Conservation (phyloP, 1,284 basidiomycete species). For the Cutaneotrichosporon arboriforme region DNA sequence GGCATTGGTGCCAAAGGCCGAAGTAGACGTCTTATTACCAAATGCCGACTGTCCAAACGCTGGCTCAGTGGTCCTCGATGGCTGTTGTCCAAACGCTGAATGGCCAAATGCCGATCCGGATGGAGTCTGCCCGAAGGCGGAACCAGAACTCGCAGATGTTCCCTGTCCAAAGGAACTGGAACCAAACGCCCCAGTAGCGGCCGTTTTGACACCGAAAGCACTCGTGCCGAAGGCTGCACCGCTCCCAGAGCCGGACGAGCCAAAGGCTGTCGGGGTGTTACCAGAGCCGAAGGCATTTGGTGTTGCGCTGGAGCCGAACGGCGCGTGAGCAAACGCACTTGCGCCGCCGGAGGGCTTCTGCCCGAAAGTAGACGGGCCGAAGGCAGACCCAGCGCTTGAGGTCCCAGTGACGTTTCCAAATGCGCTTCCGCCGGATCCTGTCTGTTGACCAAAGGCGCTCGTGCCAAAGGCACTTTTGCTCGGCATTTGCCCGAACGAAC, state of each 20-base stretch:
- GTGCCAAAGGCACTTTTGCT: slow-evolving; percentile 12
- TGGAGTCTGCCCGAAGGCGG: background rate
- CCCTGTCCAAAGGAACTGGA: background rate
- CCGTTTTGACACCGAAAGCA: background rate
- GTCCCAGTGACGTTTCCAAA: slow-evolving; percentile 7
- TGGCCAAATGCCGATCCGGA: slow-evolving; percentile 3
- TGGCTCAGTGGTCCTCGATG: background rate
- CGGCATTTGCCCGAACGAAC: slow-evolving; percentile 9
- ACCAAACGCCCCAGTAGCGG: background rate
- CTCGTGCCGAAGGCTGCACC: background rate
- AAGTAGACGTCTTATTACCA: too few species aligned
- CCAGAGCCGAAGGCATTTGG: slow-evolving; percentile 31
- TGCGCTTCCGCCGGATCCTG: background rate
- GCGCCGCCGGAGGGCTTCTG: slow-evolving; percentile 9
- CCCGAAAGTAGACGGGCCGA: slow-evolving; percentile 32
- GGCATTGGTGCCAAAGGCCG: too few species aligned
- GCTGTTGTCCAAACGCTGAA: background rate
- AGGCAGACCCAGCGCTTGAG: slow-evolving; percentile 12
- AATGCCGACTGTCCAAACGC: background rate
- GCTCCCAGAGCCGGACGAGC: background rate
- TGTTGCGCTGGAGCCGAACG: too few species aligned
- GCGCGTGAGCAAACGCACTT: too few species aligned
- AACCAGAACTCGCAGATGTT: background rate
- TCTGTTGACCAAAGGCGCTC: slow-evolving; percentile 7
- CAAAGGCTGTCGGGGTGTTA: background rate